Percentiles rank a stretch among this genome's conserved stretches.
Evolutionary conservation across 1,284 basidiomycete genomes (phyloP).

Genomic region (Cutaneotrichosporon sp.): DNA sequence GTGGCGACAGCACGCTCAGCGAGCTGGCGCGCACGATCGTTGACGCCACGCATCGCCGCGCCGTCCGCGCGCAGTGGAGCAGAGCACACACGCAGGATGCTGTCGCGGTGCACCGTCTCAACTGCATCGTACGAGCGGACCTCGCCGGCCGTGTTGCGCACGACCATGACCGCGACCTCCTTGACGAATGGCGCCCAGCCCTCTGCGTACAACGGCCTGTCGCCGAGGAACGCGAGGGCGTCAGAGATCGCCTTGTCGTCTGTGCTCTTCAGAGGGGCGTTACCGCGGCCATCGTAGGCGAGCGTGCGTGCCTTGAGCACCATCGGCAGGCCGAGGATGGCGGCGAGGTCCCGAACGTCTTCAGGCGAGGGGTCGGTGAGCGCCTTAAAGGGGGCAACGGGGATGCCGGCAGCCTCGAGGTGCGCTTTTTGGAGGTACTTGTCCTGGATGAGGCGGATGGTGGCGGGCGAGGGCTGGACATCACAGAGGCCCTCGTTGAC

Average conservation of each 20-base stretch:
- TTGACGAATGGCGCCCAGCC: slow-evolving; percentile 86
- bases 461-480: slow-evolving; percentile 81
- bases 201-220: slow-evolving; percentile 79
- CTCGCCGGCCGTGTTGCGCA: slow-evolving; percentile 71
- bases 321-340: slow-evolving; percentile 74
- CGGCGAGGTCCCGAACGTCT: slow-evolving; percentile 61
- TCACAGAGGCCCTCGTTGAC: slow-evolving; percentile 59
- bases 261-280: slow-evolving; percentile 68
- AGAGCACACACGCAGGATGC: slow-evolving; percentile 85
- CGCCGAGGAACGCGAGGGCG: slow-evolving; percentile 67
- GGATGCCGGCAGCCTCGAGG: slow-evolving; percentile 61
- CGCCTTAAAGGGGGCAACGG: slow-evolving; percentile 70
- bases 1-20: slow-evolving; percentile 81
- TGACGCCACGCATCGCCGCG: slow-evolving; percentile 56
- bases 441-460: slow-evolving; percentile 90
- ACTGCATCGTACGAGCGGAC: slow-evolving; percentile 86
- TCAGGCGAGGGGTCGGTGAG: slow-evolving; percentile 56
- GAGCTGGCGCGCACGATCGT: slow-evolving; percentile 64
- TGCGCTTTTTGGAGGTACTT: slow-evolving; percentile 89
- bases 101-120: slow-evolving; percentile 93
- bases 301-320: slow-evolving; percentile 96
- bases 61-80: slow-evolving; percentile 68
- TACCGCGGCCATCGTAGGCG: slow-evolving; percentile 95
- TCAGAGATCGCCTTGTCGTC: slow-evolving; percentile 59
- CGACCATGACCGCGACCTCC: slow-evolving; percentile 98